These are phyloP conservation scores for Vachellia pachyceras DNA, from an alignment of 306 rosid genomes.

Conservation along the genomic window DNA sequence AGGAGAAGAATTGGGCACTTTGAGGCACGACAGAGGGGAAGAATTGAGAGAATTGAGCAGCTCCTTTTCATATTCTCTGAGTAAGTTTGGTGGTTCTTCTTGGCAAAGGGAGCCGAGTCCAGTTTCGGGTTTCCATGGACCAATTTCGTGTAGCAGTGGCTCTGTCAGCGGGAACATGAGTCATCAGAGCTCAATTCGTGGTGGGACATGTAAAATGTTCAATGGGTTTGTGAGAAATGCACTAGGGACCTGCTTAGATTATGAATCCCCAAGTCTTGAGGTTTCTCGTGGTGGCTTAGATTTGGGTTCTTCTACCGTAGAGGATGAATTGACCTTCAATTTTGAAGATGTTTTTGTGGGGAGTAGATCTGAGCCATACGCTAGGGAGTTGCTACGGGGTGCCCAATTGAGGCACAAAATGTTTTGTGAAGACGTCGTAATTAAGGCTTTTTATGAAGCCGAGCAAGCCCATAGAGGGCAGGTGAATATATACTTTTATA, in stretches of 20 bases:
- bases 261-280: constrained; percentile 55
- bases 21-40: constrained; percentile 63
- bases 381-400: constrained; percentile 69
- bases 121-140: constrained; percentile 87
- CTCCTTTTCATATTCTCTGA: constrained; percentile 73
- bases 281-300: constrained; percentile 47
- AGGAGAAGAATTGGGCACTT: constrained; percentile 68
- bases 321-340: constrained; percentile 82
- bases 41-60: constrained; percentile 72
- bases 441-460: constrained; percentile 91
- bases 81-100: constrained; percentile 61
- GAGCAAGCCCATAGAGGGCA: constrained; percentile 98
- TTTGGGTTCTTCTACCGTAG: constrained; percentile 49
- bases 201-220: constrained; percentile 66
- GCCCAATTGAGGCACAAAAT: constrained; percentile 87
- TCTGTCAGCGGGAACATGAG: constrained; percentile 51
- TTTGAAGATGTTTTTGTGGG: constrained; percentile 71
- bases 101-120: constrained; percentile 89
- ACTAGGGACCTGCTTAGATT: constrained; percentile 75
- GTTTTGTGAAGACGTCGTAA: constrained; percentile 77
- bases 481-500: constrained; percentile 49
- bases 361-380: constrained; percentile 67
- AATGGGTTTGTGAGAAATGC: constrained; percentile 88
- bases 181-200: constrained; percentile 45
- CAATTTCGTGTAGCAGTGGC: constrained; percentile 73